These are phyloP conservation scores for Suillus fuscotomentosus DNA, from an alignment of 768 basidiomycete genomes.

Conservation along the genomic window DNA sequence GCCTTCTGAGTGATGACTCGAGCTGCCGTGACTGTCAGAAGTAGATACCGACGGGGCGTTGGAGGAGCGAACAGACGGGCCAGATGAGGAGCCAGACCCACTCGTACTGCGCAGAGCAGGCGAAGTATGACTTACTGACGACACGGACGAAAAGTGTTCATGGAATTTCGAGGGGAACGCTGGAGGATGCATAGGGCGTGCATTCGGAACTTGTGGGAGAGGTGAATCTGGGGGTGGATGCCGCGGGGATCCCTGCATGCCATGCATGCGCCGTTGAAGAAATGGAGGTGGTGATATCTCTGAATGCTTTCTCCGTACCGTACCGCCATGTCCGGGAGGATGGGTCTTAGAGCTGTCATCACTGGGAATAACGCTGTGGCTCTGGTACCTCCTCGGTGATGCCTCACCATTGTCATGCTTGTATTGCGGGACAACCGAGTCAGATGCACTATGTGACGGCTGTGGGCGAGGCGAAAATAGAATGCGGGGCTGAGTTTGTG, in stretches of 20 bases:
- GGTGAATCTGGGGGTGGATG: constrained; percentile 28
- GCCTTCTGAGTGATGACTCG: constrained; percentile 11
- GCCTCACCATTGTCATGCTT: constrained; percentile 5
- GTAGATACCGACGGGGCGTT: constrained; percentile 17
- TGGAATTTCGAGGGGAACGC: constrained; percentile 28
- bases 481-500: constrained; percentile 19
- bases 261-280: constrained; percentile 27
- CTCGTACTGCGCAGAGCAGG: constrained; percentile 20
- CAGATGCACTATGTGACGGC: neutral
- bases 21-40: constrained; percentile 5
- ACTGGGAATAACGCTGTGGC: neutral
- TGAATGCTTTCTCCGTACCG: constrained; percentile 15
- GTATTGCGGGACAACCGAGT: neutral
- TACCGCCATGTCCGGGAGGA: constrained; percentile 7
- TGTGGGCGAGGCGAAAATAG: constrained; percentile 16
- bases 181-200: constrained; percentile 13
- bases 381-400: neutral
- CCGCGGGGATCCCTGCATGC: constrained; percentile 22
- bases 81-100: constrained; percentile 29
- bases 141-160: constrained; percentile 31
- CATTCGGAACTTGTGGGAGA: constrained; percentile 22
- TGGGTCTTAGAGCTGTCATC: constrained; percentile 5
- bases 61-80: constrained; percentile 26
- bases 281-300: constrained; percentile 22
- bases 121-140: constrained; percentile 17